phyloP scores from a whole-genome alignment of 352 stramenopile genomes.

The Discostella stelligera region DNA sequence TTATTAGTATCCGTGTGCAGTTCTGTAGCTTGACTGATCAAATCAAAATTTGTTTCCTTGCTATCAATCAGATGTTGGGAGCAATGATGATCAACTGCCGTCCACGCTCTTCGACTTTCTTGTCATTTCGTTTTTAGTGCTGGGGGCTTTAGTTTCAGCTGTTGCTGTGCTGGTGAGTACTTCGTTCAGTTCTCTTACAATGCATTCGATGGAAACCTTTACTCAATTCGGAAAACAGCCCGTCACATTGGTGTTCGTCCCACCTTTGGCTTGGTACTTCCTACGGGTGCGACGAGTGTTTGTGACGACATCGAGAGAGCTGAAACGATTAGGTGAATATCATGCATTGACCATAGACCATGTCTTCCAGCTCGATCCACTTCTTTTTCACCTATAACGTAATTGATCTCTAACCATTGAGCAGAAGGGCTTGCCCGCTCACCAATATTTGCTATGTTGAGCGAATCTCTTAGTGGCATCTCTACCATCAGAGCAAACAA shows the following conservation, averaged over 20 bases:
- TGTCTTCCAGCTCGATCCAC: neutral
- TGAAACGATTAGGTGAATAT: conserved; percentile 87
- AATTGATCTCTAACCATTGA: conserved; percentile 11
- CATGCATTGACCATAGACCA: neutral
- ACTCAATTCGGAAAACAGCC: conserved; percentile 17
- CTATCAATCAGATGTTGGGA: conserved; percentile 79
- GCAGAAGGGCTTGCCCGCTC: conserved; percentile 89
- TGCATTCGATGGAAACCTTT: neutral
- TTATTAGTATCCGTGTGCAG: neutral
- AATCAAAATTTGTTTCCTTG: neutral
- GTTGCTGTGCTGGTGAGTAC: conserved; percentile 49
- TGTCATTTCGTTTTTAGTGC: conserved; percentile 74
- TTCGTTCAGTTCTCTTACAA: neutral
- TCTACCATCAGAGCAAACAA: conserved; percentile 86
- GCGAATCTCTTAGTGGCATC: conserved; percentile 88
- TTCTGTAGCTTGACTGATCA: neutral
- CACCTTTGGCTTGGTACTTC: conserved; percentile 75
- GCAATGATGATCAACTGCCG: conserved; percentile 84
- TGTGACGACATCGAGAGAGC: conserved; percentile 84
- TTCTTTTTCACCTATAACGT: neutral
- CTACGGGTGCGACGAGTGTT: conserved; percentile 63
- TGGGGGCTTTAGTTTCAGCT: conserved; percentile 80
- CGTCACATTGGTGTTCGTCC: conserved; percentile 68
- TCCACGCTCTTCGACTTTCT: conserved; percentile 80
- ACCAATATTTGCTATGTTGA: conserved; percentile 88